phyloP scores from a whole-genome alignment of 495 filamentous ascomycete genomes.

The Echria macrotheca region DNA sequence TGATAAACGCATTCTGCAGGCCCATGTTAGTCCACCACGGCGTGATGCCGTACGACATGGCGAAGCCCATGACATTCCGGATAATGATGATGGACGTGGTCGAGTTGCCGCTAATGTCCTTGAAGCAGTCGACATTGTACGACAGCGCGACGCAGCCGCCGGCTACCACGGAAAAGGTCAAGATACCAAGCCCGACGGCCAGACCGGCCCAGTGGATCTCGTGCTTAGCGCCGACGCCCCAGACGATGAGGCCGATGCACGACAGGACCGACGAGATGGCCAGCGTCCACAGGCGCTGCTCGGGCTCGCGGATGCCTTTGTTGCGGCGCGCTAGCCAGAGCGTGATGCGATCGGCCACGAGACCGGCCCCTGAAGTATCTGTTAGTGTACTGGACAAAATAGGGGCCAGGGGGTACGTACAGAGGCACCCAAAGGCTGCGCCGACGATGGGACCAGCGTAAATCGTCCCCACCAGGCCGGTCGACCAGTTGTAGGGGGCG shows the following conservation, averaged over 20 bases:
- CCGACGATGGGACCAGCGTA: slow-evolving; percentile 20
- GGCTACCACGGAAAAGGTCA: slow-evolving; percentile 12
- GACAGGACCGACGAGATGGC: slow-evolving; percentile 15
- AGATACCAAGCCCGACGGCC: slow-evolving; percentile 18
- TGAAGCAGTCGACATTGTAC: slow-evolving; percentile 53
- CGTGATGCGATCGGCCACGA: slow-evolving; percentile 23
- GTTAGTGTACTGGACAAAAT: too few relatives aligned
- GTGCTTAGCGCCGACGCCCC: slow-evolving; percentile 26
- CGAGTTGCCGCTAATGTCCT: slow-evolving; percentile 47
- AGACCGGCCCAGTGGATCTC: slow-evolving; percentile 47
- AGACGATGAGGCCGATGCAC: slow-evolving; percentile 19
- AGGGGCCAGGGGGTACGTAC: background rate
- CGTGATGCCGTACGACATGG: slow-evolving; percentile 20
- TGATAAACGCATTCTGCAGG: slow-evolving; percentile 19
- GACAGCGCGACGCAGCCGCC: slow-evolving; percentile 26
- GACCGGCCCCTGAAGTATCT: slow-evolving; percentile 18
- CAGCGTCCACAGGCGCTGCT: slow-evolving; percentile 27
- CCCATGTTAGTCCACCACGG: slow-evolving; percentile 23
- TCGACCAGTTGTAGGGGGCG: slow-evolving; percentile 18
- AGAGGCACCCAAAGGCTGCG: slow-evolving; percentile 22
- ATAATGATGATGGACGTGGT: slow-evolving; percentile 48
- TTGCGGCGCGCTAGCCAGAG: slow-evolving; percentile 25
- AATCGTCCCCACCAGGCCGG: slow-evolving; percentile 18
- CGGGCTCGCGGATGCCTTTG: slow-evolving; percentile 33
- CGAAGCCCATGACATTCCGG: slow-evolving; percentile 52